Base-by-base conservation (phyloP, 1,284 basidiomycete species). In the Naganishia cerealis region DNA sequence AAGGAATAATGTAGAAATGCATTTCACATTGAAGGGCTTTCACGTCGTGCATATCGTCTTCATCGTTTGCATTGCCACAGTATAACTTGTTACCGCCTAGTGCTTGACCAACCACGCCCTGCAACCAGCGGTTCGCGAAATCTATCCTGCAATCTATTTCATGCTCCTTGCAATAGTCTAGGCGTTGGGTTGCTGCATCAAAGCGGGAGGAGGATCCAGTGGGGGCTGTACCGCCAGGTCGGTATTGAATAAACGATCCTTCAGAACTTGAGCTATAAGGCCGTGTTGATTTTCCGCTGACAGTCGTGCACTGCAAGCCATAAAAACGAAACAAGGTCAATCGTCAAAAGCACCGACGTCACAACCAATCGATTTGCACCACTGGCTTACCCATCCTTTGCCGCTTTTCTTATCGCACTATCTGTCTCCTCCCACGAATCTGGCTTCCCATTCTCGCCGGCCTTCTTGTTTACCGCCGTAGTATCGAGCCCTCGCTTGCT, bases 221-320 rank as follows among this genome's bases (percentile, higher is more conserved):
- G 54, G 40, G 33, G 63, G 63, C 42, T 56, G 39, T 6, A 55
- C 63, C 12, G 21, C 70, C 5, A 78, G 67, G 33, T 73, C 72
- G 42, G 76, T 73, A 62, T 80, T 81, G 75, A 81, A 80, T 59
- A 81, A 70, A 56, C 75, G 73, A 72, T 94, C 89, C 78, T 97
- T 96, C 75, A 96, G 84, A 4, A 93, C 87, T 78, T 94, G 92
- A 0, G 91, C 84, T 69, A 94, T 90, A 67, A 96, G 85, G 0
- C 92, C 94, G 74, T 96, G 93, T 74, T 94, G 90, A 0, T 90
- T 90, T 76, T 97, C 93, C 10, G 87, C 85, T 0, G 92, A 87
- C 65, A 96, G 90, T 75, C 90, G 92, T 40, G 86, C 87, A 74
- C 92, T 94, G 74, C 39, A 26, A 61, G 46, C 5, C 6, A 65